These are phyloP conservation scores for Zangia roseola DNA, from an alignment of 768 basidiomycete species.

Conservation along the genomic window DNA sequence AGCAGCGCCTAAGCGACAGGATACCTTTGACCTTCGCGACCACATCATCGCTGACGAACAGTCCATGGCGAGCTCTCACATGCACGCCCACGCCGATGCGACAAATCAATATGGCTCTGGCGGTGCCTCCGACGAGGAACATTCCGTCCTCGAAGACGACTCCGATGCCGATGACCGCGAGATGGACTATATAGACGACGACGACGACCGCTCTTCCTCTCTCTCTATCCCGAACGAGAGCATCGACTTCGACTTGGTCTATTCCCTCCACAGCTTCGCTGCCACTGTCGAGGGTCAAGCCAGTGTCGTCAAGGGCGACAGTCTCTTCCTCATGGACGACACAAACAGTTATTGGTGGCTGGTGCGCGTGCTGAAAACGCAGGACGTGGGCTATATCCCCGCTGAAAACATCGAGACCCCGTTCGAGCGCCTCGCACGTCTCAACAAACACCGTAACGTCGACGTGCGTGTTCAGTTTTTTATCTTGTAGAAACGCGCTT, in stretches of 20 bases:
- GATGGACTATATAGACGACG: conserved; percentile 65
- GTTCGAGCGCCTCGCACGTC: conserved; percentile 88
- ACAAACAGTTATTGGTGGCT: conserved; percentile 99
- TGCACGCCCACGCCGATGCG: conserved; percentile 48
- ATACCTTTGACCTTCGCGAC: conserved; percentile 73
- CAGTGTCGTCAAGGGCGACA: conserved; percentile 97
- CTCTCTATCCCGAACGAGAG: conserved; percentile 88
- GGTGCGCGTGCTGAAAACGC: conserved; percentile 95
- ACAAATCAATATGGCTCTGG: conserved; percentile 35
- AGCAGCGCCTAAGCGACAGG: conserved; percentile 40
- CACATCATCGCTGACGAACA: conserved; percentile 56
- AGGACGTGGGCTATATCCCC: conserved; percentile 98
- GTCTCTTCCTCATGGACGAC: conserved; percentile 94
- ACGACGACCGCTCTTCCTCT: conserved; percentile 76
- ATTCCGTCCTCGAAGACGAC: conserved; percentile 84
- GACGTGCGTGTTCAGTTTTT: conserved; percentile 59
- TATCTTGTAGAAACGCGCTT: neutral
- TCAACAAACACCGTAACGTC: conserved; percentile 97
- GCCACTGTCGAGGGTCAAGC: conserved; percentile 99
- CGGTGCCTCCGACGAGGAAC: conserved; percentile 66
- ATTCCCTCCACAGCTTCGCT: conserved; percentile 93
- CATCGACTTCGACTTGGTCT: conserved; percentile 91
- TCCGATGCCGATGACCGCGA: conserved; percentile 73
- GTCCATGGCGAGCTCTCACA: conserved; percentile 44
- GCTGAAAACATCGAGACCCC: conserved; percentile 99